Conservation (phyloP, 192 early-diverging fungal genomes). For the Coemansia sp. region DNA sequence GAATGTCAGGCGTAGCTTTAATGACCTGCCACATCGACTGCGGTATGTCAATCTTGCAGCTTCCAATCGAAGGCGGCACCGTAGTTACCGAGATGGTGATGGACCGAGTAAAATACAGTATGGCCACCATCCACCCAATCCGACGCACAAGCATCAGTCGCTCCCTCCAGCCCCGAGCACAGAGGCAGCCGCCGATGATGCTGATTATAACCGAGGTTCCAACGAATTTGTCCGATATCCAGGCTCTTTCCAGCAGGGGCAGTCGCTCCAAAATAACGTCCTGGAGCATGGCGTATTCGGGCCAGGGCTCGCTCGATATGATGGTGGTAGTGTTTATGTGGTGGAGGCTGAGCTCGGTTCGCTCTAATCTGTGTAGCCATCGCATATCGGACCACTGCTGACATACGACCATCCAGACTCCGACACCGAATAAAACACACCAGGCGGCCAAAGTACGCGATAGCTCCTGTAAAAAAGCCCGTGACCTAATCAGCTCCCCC, state of each 20-base stretch:
- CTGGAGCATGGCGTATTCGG: slow-evolving; percentile 28
- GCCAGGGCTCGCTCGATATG: slow-evolving; percentile 16
- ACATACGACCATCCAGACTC: slow-evolving; percentile 53
- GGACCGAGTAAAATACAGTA: slow-evolving; percentile 57
- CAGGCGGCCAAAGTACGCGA: slow-evolving; percentile 29
- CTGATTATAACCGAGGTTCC: slow-evolving; percentile 47
- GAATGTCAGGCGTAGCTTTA: slow-evolving; percentile 44
- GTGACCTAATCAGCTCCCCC: slow-evolving; percentile 9
- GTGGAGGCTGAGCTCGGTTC: neutral
- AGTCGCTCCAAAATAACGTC: slow-evolving; percentile 56
- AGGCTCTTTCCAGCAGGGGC: slow-evolving; percentile 41
- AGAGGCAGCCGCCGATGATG: slow-evolving; percentile 38
- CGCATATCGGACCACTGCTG: slow-evolving; percentile 55
- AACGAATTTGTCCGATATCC: slow-evolving; percentile 58
- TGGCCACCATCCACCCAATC: slow-evolving; percentile 55
- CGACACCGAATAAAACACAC: slow-evolving; percentile 35
- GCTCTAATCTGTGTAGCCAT: slow-evolving; percentile 27
- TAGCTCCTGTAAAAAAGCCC: slow-evolving; percentile 30
- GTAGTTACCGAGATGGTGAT: slow-evolving; percentile 60
- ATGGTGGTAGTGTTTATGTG: neutral
- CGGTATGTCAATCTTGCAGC: slow-evolving; percentile 43
- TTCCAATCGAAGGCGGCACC: slow-evolving; percentile 50
- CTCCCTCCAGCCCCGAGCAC: slow-evolving; percentile 53
- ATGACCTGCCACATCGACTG: slow-evolving; percentile 50
- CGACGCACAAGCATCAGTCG: slow-evolving; percentile 57